Base-by-base conservation (phyloP, 2,329 filamentous ascomycete species). In the Trichophaea hybrida region DNA sequence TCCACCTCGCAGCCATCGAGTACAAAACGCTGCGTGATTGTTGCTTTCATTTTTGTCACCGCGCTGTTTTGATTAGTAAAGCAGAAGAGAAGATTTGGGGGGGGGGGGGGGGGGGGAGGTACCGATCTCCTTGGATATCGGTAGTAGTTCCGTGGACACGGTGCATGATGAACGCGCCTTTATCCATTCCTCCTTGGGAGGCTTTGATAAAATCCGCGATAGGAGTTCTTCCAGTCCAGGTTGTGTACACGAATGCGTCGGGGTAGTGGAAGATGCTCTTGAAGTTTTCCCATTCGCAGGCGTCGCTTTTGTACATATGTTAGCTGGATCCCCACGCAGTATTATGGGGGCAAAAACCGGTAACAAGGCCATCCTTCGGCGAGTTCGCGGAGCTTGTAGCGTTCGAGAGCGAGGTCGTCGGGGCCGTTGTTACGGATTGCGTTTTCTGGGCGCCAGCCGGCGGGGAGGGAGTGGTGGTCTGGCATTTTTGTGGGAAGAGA, bases 271-370 rank as follows among this genome's bases (percentile, higher is more conserved):
- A 78, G 50, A 78, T 77, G 2, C 75, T 77, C 10, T 68, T 68
- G 24, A 78, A 72, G 65, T 78, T 78, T 52, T 77, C 73, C 76
- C 76, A 78, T 68, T 79, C 76, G 62, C 75, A 77, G 6, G 74
- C 71, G 63, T 78, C 75, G 8, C 74, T 73, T 56, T 49, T 38
- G 52, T 10, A 46, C 33, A 51, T 62, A 59, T 38, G 15, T 37
- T 37, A 37, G 51, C 33, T 31, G 43, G 5, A 40, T 57, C 15
- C 13, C 34, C 1, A 15, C 32, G 15, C 33, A 48, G 51, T n/a
- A n/a, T n/a, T n/a, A n/a, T n/a, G 31, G 33, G 50, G n/a, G 33
- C 7, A 49, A 62, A 37, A 64, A 73, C 73, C 73, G 71, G 61
- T 77, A 77, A 34, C 71, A 73, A 6, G 75, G 75, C 75, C 75